Evolutionary conservation across 352 stramenopile species (phyloP).

Genomic region (Globisporangium cederbergense): DNA sequence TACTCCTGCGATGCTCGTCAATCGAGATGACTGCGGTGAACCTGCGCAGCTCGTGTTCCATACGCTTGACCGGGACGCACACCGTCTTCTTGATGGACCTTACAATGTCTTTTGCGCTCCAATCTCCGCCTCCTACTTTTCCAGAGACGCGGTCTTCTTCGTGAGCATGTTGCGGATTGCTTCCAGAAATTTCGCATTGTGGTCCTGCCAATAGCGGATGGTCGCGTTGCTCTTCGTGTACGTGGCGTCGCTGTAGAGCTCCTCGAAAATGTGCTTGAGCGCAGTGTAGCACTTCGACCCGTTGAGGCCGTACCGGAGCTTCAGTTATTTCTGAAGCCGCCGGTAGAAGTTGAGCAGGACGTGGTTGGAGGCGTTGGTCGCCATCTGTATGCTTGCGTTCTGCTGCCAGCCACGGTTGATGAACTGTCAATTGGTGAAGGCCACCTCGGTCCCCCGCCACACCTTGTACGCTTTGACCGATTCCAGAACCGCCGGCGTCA

Average conservation of each 20-base stretch:
- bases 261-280: not conserved
- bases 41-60: constrained; percentile 1
- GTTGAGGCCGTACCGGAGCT: too few species aligned
- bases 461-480: constrained; percentile 1
- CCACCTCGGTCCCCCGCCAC: not conserved
- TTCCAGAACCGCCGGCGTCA: not conserved
- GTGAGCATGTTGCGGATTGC: constrained; percentile 3
- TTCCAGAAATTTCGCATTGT: constrained; percentile 1
- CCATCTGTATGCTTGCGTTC: constrained; percentile 8
- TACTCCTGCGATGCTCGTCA: not conserved
- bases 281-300: too few species aligned
- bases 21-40: not conserved
- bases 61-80: constrained; percentile 1
- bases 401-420: constrained; percentile 6
- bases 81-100: constrained; percentile 4
- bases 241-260: constrained; percentile 5
- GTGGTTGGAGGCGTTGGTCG: not conserved
- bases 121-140: not conserved
- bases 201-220: constrained; percentile 3
- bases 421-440: not conserved
- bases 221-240: constrained; percentile 4
- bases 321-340: too few species aligned
- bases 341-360: too few species aligned
- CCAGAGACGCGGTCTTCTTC: constrained; percentile 7
- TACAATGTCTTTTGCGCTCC: not conserved